phyloP scores from a whole-genome alignment of 1,139 yeast species.

The Suhomyces yuchorum region DNA sequence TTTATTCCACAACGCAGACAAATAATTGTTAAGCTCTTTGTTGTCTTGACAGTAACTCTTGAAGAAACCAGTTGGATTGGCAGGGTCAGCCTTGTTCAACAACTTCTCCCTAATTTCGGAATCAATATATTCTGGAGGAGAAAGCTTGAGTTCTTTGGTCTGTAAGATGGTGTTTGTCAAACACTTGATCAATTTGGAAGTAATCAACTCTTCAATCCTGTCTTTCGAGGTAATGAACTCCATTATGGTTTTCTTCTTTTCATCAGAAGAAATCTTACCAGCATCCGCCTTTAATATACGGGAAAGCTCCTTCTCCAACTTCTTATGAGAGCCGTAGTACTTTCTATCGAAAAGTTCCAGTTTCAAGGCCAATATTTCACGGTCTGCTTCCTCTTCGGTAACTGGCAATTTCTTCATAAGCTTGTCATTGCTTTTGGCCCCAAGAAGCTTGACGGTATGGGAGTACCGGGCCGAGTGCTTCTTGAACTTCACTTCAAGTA shows the following conservation, averaged over 20 bases:
- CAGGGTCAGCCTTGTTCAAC: conserved; percentile 28
- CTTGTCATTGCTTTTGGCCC: conserved; percentile 49
- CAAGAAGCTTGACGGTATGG: conserved; percentile 51
- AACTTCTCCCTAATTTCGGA: conserved; percentile 26
- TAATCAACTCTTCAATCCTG: conserved; percentile 28
- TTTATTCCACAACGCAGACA: conserved; percentile 63
- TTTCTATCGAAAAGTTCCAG: conserved; percentile 51
- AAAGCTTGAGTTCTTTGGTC: conserved; percentile 28
- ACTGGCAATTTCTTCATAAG: conserved; percentile 46
- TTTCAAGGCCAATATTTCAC: conserved; percentile 49
- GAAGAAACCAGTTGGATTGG: conserved; percentile 54
- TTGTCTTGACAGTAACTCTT: conserved; percentile 46
- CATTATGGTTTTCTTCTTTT: conserved; percentile 26
- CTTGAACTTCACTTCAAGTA: conserved; percentile 51
- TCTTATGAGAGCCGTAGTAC: conserved; percentile 48
- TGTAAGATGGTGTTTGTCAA: conserved; percentile 27
- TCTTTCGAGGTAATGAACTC: conserved; percentile 25
- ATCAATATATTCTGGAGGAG: conserved; percentile 39
- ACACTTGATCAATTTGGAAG: conserved; percentile 37
- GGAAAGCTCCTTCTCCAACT: conserved; percentile 39
- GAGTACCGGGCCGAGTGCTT: conserved; percentile 53
- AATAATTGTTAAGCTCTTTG: conserved; percentile 43
- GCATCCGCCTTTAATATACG: conserved; percentile 31
- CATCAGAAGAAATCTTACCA: conserved; percentile 21
- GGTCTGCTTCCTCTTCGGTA: conserved; percentile 42